These are phyloP conservation scores for Batrachochytrium dendrobatidis DNA, from an alignment of 371 early-diverging fungal species.

Conservation along the genomic window DNA sequence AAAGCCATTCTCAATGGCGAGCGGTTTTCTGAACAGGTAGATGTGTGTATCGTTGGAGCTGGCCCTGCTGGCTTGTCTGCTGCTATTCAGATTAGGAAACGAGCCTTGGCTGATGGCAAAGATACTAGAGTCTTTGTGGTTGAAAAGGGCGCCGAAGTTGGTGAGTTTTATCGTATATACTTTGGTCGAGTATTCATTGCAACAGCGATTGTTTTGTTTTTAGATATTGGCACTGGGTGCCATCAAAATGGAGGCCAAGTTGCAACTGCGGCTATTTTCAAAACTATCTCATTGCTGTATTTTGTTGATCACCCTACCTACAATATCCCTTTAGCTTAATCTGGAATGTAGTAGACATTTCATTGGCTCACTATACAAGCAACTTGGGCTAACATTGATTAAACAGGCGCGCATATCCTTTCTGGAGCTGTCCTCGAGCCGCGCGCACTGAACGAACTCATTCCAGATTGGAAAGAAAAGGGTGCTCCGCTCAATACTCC, in stretches of 20 bases:
- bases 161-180: constrained; percentile 26
- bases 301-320: too few relatives aligned
- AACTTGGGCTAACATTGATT: neutral
- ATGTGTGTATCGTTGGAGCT: constrained; percentile 94
- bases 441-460: constrained; percentile 84
- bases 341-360: neutral
- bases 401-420: constrained; percentile 80
- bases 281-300: too few relatives aligned
- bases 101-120: constrained; percentile 73
- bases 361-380: neutral
- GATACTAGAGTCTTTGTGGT: constrained; percentile 87
- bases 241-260: neutral
- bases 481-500: constrained; percentile 89
- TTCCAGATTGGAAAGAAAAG: constrained; percentile 95
- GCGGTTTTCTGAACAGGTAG: constrained; percentile 68
- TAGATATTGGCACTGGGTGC: constrained; percentile 1
- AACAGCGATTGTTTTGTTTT: constrained; percentile 2
- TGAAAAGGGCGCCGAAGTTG: constrained; percentile 94
- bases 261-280: too few relatives aligned
- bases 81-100: constrained; percentile 88
- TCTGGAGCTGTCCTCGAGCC: constrained; percentile 95
- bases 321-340: too few relatives aligned
- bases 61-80: constrained; percentile 94
- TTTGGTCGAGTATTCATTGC: neutral
- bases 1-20: constrained; percentile 31